These are phyloP conservation scores for Pythium sp. DNA, from an alignment of 352 stramenopile genomes.

Conservation along the genomic window DNA sequence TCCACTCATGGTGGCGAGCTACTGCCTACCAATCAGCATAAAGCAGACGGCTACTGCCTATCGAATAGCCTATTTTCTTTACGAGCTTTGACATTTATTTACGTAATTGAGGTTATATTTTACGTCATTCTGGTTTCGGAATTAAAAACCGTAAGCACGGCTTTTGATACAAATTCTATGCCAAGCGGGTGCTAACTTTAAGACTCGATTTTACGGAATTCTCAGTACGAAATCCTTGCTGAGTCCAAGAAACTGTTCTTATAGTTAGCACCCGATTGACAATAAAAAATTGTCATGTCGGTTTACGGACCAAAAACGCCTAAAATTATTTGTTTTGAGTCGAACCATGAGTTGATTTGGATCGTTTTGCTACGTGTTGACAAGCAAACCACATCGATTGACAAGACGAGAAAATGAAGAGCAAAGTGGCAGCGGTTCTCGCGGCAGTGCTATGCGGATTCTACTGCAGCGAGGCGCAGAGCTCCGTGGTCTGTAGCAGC, in stretches of 20 bases:
- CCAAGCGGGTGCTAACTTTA: not conserved
- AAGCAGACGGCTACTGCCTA: not conserved
- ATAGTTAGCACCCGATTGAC: not conserved
- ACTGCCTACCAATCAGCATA: not conserved
- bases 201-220: not conserved
- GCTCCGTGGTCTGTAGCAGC: constrained; percentile 44
- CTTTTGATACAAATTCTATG: not conserved
- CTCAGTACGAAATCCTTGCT: not conserved
- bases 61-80: not conserved
- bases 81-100: too few relatives aligned
- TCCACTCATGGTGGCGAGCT: not conserved
- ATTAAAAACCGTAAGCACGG: too few relatives aligned
- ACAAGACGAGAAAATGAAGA: constrained; percentile 13
- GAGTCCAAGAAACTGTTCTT: not conserved
- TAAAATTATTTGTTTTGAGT: not conserved
- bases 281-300: not conserved
- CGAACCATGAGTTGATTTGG: not conserved
- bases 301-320: not conserved
- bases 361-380: constrained; percentile 1
- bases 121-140: too few relatives aligned
- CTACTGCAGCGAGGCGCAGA: not conserved
- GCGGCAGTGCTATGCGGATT: constrained; percentile 1
- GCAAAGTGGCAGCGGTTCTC: constrained; percentile 15
- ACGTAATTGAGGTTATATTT: not conserved
- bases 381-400: constrained; percentile 4